Conservation (phyloP, 176 grass and related monocot genomes). For the Zoysia pacifica region DNA sequence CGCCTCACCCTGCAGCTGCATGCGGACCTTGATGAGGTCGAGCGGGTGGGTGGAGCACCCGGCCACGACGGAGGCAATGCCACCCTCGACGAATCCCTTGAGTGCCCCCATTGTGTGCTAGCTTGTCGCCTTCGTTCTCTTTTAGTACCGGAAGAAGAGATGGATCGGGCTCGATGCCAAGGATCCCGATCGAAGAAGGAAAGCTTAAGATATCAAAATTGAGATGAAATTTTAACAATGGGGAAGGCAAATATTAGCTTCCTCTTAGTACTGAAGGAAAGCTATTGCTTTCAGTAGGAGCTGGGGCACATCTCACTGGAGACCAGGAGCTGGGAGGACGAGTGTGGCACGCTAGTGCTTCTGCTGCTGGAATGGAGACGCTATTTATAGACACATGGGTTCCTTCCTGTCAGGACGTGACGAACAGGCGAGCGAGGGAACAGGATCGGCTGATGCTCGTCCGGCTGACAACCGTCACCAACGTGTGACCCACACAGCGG, state of each 20-base stretch:
- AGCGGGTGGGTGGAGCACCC: constrained; percentile 94
- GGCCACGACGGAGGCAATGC: constrained; percentile 84
- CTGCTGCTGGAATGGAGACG: background rate
- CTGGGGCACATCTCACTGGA: constrained; percentile 90
- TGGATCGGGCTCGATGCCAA: background rate
- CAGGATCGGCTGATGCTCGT: too few relatives aligned
- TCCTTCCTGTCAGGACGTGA: background rate
- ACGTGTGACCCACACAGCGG: too few relatives aligned
- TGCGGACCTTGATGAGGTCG: constrained; percentile 90
- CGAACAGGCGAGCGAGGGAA: background rate
- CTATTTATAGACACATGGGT: constrained; percentile 36
- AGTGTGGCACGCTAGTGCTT: constrained; percentile 71
- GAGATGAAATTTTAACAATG: background rate
- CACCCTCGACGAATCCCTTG: constrained; percentile 93
- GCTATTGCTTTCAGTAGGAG: constrained; percentile 56
- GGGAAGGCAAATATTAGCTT: background rate
- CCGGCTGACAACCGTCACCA: too few relatives aligned
- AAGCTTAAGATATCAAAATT: constrained; percentile 1
- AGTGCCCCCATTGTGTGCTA: constrained; percentile 56
- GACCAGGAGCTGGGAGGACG: constrained; percentile 77
- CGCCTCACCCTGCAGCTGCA: constrained; percentile 87
- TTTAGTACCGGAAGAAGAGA: background rate
- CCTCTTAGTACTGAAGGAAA: background rate
- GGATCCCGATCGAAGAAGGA: background rate
- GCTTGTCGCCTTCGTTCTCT: background rate